A percentile compares a stretch with the other conserved stretches of the same genome.
These are phyloP conservation scores for Ophiostoma himal-ulmi DNA, from an alignment of 2,329 filamentous ascomycete species.

Conservation along the genomic window DNA sequence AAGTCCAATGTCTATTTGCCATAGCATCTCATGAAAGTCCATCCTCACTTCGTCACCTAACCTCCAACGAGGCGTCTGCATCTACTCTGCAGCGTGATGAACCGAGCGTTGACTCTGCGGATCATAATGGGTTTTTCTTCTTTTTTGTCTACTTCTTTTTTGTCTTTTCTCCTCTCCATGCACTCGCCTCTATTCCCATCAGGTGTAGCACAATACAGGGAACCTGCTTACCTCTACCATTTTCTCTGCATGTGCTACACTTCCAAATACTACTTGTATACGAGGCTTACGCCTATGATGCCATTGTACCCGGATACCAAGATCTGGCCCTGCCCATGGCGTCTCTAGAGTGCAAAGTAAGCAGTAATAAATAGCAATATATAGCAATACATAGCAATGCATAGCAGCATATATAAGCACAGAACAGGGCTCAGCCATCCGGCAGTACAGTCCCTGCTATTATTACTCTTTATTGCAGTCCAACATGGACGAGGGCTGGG, in stretches of 20 bases:
- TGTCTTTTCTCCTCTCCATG: not conserved
- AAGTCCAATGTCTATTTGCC: no score
- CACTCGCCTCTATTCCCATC: not conserved
- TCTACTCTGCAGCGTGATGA: conserved; percentile 6
- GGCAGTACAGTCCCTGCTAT: not conserved
- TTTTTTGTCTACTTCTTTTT: not conserved
- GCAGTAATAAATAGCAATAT: not conserved
- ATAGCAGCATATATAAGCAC: not conserved
- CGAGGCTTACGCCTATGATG: not conserved
- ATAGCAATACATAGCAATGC: not conserved
- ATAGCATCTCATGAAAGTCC: not conserved
- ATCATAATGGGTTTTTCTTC: not conserved
- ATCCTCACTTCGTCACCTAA: not conserved
- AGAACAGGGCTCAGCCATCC: not conserved
- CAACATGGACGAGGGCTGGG: not conserved
- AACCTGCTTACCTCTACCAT: not conserved
- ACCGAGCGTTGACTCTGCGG: not conserved
- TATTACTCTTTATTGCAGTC: not conserved
- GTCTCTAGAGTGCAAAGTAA: not conserved
- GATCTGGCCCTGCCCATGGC: not conserved
- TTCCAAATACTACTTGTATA: not conserved
- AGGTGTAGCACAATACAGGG: not conserved
- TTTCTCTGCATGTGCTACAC: not conserved
- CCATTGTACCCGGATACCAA: not conserved
- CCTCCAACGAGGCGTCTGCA: not conserved